phyloP scores from a whole-genome alignment of 495 filamentous ascomycete genomes.

The Hapsidospora chrysogenum region DNA sequence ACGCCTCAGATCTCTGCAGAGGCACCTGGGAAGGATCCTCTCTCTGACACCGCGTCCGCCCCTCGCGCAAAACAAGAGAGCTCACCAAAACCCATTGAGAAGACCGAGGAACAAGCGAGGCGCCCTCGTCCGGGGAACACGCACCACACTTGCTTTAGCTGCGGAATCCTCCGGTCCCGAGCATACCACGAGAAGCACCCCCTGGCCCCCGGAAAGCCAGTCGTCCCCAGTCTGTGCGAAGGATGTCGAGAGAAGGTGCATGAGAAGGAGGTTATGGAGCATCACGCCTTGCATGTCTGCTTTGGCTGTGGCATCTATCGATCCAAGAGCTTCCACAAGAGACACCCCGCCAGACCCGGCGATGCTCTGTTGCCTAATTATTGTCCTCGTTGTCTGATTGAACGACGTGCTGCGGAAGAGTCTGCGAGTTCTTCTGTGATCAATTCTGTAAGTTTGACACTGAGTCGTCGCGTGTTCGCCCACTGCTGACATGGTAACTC shows the following conservation, averaged over 20 bases:
- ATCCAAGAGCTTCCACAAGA: slow-evolving; percentile 10
- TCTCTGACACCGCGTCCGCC: too few species aligned
- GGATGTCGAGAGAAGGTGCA: background rate
- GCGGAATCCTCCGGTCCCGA: slow-evolving; percentile 2
- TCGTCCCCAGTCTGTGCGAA: slow-evolving; percentile 1
- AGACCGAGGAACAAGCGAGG: too few species aligned
- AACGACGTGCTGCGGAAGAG: slow-evolving; percentile 7
- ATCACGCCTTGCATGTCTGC: slow-evolving; percentile 10
- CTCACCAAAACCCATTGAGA: too few species aligned
- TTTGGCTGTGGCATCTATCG: slow-evolving; percentile 12
- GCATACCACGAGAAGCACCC: slow-evolving; percentile 3
- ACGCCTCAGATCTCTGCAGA: too few species aligned
- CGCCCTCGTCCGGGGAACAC: too few species aligned
- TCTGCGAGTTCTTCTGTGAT: background rate
- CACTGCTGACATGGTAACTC: too few species aligned
- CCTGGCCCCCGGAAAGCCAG: background rate
- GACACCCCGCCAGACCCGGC: slow-evolving; percentile 10
- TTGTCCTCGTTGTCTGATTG: slow-evolving; percentile 12
- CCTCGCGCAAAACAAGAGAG: too few species aligned
- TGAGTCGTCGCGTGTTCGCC: too few species aligned
- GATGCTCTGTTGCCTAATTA: slow-evolving; percentile 9
- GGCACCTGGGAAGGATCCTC: too few species aligned
- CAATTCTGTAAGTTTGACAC: background rate
- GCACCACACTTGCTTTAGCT: slow-evolving; percentile 2
- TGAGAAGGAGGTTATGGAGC: background rate